Evolutionary conservation across 345 rosid genomes (phyloP), one percentile per base, ranked within the genome.

Genomic region (Isatis tinctoria): DNA sequence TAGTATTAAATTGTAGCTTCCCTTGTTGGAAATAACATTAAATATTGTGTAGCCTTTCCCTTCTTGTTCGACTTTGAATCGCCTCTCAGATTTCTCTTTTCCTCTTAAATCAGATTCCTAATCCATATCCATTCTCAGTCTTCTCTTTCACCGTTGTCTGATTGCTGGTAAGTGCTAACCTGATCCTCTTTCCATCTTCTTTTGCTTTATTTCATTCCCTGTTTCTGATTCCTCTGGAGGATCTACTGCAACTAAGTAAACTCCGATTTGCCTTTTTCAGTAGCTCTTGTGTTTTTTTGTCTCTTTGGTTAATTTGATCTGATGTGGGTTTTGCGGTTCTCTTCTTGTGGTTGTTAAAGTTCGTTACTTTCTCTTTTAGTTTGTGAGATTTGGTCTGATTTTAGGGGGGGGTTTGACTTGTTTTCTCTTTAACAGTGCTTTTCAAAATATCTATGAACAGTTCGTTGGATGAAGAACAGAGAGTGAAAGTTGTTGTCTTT

Each of bases 401-500:
- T 6, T 22, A 49, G 30, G 14, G n/a, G 32, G 33, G n/a, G 32
- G 33, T 52, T 26, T 52, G 62, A 33, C 62, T 58, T 14, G 13
- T 32, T 52, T 54, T 53, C 26, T 39, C 32, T 59, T 41, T 26
- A 47, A 45, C 73, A 66, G 60, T 30, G 7, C 53, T 16, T 58
- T 56, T 40, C 14, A 10, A 39, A 59, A n/a, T 22, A 37, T 69
- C 65, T 69, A 76, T 69, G 75, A 77, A 65, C 77, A 77, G 76
- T 72, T 57, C 24, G 16, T 72, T 71, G 68, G 56, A 77, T 77
- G 81, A 66, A 81, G 89, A 64, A 76, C 51, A 85, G 62, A 70
- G 45, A 70, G 60, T 73, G 64, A 52, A 71, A 61, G 74, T 57
- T 37, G 43, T 72, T 74, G 64, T 53, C 67, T 78, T 75, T 20